These are phyloP conservation scores for Alternaria sp. DNA, from an alignment of 2,329 filamentous ascomycete genomes.

Conservation along the genomic window DNA sequence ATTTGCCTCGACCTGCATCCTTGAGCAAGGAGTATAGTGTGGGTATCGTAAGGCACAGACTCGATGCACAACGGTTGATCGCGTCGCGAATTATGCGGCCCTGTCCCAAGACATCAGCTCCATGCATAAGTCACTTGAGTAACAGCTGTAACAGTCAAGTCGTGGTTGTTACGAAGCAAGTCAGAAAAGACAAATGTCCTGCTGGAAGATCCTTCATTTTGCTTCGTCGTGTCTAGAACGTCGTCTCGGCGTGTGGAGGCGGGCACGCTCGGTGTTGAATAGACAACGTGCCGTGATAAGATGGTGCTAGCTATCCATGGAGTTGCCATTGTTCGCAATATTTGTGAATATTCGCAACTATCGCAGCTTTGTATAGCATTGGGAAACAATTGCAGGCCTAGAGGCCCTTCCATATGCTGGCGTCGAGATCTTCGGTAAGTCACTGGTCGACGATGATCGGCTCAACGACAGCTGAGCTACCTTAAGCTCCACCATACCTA, in stretches of 20 bases:
- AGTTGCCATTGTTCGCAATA: neutral
- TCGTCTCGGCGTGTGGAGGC: neutral
- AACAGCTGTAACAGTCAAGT: too few relatives aligned
- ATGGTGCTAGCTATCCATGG: neutral
- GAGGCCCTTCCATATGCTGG: neutral
- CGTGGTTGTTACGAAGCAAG: neutral
- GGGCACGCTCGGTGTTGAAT: neutral
- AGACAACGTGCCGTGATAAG: neutral
- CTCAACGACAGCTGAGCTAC: neutral
- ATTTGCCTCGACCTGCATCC: neutral
- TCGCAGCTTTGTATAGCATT: neutral
- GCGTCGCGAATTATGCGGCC: neutral
- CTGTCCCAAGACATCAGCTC: neutral
- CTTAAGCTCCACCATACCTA: neutral
- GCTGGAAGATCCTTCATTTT: neutral
- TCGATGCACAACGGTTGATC: neutral
- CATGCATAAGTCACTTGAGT: too few relatives aligned
- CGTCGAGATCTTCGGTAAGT: neutral
- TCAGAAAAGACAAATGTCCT: neutral
- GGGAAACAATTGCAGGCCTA: neutral
- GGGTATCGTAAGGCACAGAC: neutral
- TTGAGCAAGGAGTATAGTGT: neutral
- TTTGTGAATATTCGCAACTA: neutral
- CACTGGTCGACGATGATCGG: neutral
- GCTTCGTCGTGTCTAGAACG: neutral